Base-by-base conservation (phyloP, 1,284 basidiomycete genomes). In the Ceratobasidium sp. region DNA sequence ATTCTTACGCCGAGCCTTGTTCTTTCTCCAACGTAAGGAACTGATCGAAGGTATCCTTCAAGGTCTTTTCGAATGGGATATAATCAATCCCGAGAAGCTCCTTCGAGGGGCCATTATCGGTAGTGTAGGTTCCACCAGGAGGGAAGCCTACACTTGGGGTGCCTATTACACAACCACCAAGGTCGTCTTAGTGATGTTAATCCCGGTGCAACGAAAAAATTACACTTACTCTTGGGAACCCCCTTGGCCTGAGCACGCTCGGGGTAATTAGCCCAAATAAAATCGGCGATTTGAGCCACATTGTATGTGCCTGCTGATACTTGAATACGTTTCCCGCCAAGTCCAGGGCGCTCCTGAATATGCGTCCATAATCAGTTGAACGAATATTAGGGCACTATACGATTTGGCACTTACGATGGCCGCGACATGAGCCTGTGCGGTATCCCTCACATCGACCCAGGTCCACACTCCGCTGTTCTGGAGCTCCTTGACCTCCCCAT, bases 191-290 rank as follows among this genome's bases (percentile, higher is more conserved):
- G 8, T 8, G 38, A 40, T 40, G 17, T 40, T 40, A 40, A 40
- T 8, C 38, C 38, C 17, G 17, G 38, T 17, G 17, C 17, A 17
- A 49, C n/a, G n/a, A n/a, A n/a, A n/a, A n/a, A n/a, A n/a, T n/a
- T 49, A 4, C 22, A 49, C 56, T 10, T 50, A 53, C 71, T 55
- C 35, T 69, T 70, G 5, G 65, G 57, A 10, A 72, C 32, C 1
- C 29, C 32, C 22, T 70, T 65, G 40, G 45, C 67, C 8, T 45
- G 38, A 25, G 68, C 70, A 17, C 69, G 53, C 15, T 70, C 69
- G 20, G 70, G 58, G 25, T 67, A 65, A 35, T 70, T 55, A 34
- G 58, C 58, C 71, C 69, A 72, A 27, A 67, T 68, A 25, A 22
- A 49, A 38, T 55, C 65, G n/a, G 50, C 45, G 20, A 64, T 31